Percentiles rank a stretch among this genome's conserved stretches.
Evolutionary conservation across 1,284 basidiomycete species (phyloP).

Genomic region (Exobasidium rhododendri): DNA sequence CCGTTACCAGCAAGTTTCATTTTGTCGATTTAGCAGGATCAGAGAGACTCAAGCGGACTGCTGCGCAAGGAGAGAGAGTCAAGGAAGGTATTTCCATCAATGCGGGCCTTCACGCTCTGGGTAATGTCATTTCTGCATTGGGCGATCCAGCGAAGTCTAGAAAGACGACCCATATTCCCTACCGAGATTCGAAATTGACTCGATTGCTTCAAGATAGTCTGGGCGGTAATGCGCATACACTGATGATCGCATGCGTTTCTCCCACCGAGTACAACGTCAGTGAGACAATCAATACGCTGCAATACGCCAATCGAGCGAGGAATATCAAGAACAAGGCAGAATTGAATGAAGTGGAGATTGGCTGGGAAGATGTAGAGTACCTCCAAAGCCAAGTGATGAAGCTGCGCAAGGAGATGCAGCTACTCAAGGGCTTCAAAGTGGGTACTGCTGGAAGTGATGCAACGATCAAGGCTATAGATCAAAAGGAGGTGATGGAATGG

Average conservation of each 20-base stretch:
- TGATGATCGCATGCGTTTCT: constrained; percentile 98
- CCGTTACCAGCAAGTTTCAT: constrained; percentile 92
- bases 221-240: constrained; percentile 95
- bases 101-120: constrained; percentile 88
- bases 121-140: constrained; percentile 96
- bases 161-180: constrained; percentile 72
- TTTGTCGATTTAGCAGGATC: constrained; percentile 97
- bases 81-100: constrained; percentile 86
- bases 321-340: constrained; percentile 95
- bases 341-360: constrained; percentile 89
- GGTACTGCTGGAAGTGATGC: constrained; percentile 19
- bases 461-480: constrained; percentile 19
- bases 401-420: constrained; percentile 79
- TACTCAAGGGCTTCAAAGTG: constrained; percentile 65
- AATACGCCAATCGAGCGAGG: constrained; percentile 93
- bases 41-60: constrained; percentile 65
- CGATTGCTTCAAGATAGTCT: constrained; percentile 90
- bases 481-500: constrained; percentile 69
- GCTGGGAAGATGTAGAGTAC: constrained; percentile 98
- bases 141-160: constrained; percentile 75
- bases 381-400: constrained; percentile 63
- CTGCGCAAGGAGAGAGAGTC: constrained; percentile 77
- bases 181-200: constrained; percentile 95
- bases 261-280: constrained; percentile 90
- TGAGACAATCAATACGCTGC: constrained; percentile 94